These are phyloP conservation scores for Acer saccharum DNA, from an alignment of 345 rosid species.

Conservation along the genomic window DNA sequence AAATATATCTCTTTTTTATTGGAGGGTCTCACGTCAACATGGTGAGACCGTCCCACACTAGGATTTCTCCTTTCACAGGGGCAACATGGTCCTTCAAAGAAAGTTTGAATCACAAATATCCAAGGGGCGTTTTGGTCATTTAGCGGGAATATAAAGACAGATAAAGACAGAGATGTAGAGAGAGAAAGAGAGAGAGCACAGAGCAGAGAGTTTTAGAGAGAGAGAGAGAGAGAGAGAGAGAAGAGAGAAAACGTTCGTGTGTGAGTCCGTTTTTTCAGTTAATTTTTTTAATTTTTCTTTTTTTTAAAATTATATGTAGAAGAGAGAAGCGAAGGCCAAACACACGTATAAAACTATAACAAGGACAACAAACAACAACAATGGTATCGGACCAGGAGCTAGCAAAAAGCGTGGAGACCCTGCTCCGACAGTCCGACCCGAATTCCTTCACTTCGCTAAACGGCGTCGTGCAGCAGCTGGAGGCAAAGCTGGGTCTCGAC, in stretches of 20 bases:
- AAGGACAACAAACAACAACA: background rate
- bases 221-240: constrained; percentile 16
- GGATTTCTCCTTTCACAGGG: background rate
- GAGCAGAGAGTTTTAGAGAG: constrained; percentile 12
- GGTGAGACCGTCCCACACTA: too few species aligned
- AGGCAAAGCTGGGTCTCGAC: constrained; percentile 80
- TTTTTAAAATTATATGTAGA: constrained; percentile 23
- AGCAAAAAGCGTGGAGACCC: constrained; percentile 75
- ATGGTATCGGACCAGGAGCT: constrained; percentile 90
- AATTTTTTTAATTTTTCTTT: background rate
- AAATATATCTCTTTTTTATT: too few species aligned
- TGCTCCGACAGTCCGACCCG: constrained; percentile 78
- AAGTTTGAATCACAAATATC: background rate
- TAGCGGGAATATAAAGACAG: constrained; percentile 24
- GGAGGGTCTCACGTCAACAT: too few species aligned
- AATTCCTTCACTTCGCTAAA: constrained; percentile 60
- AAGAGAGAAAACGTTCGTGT: constrained; percentile 9
- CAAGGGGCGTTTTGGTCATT: constrained; percentile 29
- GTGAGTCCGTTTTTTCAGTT: constrained; percentile 46
- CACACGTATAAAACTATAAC: background rate
- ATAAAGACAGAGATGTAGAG: constrained; percentile 15
- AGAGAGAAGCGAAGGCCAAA: background rate
- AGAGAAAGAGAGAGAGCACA: constrained; percentile 8
- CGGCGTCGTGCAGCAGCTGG: constrained; percentile 84
- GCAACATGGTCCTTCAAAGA: background rate